Evolutionary conservation across 2,329 filamentous ascomycete species (phyloP).

Genomic region (Pyrenochaeta sp.): DNA sequence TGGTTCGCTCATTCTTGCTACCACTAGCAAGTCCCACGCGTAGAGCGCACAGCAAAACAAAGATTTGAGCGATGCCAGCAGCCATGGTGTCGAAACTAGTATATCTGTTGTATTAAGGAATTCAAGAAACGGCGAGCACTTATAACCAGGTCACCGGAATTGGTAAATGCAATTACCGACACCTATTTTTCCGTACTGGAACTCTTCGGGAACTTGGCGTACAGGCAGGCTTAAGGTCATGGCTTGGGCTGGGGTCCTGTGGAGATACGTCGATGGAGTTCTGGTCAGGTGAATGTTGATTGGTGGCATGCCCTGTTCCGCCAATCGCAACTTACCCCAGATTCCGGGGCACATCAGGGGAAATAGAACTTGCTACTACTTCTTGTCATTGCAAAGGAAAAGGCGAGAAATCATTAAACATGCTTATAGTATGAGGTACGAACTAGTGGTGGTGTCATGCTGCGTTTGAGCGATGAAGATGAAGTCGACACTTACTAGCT

Average conservation of each 20-base stretch:
- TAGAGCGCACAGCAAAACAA: background rate
- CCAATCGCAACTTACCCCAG: constrained; percentile 1
- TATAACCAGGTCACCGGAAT: background rate
- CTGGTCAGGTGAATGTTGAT: constrained; percentile 4
- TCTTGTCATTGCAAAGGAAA: background rate
- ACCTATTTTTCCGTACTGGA: constrained; percentile 10
- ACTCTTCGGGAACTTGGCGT: background rate
- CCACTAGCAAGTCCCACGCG: constrained; percentile 1
- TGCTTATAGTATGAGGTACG: background rate
- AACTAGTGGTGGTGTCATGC: no score
- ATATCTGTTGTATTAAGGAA: background rate
- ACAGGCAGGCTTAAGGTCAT: background rate
- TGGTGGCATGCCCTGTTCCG: constrained; percentile 15
- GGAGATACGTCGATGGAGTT: constrained; percentile 4
- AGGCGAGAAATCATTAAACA: background rate
- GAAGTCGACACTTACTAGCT: no score
- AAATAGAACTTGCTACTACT: background rate
- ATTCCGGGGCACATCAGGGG: constrained; percentile 9
- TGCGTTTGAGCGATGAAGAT: no score
- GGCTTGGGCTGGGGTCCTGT: constrained; percentile 6
- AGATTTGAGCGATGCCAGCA: background rate
- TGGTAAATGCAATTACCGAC: background rate
- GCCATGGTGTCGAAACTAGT: background rate
- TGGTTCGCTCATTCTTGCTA: constrained; percentile 18
- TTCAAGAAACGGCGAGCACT: background rate